Evolutionary conservation across 1,139 yeast species (phyloP), one percentile per base, ranked within the genome.

Genomic region (Geotrichum cucujoidarum): DNA sequence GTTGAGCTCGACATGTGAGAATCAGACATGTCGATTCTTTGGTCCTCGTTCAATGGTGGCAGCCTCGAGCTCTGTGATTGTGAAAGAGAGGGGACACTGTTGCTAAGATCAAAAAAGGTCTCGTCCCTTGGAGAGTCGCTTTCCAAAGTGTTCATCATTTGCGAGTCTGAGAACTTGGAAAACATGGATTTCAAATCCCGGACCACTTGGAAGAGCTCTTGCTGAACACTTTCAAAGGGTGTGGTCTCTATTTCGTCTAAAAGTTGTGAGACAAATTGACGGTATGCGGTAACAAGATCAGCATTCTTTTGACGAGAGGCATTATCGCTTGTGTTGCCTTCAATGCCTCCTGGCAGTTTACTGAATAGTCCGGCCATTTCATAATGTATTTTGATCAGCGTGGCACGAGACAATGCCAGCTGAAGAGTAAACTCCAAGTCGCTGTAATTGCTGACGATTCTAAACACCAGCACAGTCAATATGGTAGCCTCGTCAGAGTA

Each of bases 151-250:
- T 43, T 49, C 13, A 38, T 11, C 44, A 37, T 43, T 21, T 46
- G 42, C 2, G 44, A 40, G 29, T 51, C 55, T 22, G 62, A 57
- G 51, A 57, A 65, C 47, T 58, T 59, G 31, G 53, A 41, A 52
- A 65, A 66, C 70, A 66, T 66, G 16, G 58, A 55, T 45, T 60
- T 60, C 33, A 66, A 54, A 43, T 66, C 70, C 11, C 59, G 55
- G 17, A 65, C 68, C 7, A 65, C 62, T 48, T 64, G 68, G 55
- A 64, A 63, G 55, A 65, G 58, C 44, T 66, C 69, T 51, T 61
- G 63, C 45, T 63, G 65, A n/a, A 61, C 65, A 7, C 60, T 57
- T 38, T 61, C 65, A 38, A 58, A 56, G 7, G 66, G 63, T 3
- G 68, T 56, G 1, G 61, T 52, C 47, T 65, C 68, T 49, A 66